phyloP scores from a whole-genome alignment of 805 yeast genomes.

The Spathaspora girioi region DNA sequence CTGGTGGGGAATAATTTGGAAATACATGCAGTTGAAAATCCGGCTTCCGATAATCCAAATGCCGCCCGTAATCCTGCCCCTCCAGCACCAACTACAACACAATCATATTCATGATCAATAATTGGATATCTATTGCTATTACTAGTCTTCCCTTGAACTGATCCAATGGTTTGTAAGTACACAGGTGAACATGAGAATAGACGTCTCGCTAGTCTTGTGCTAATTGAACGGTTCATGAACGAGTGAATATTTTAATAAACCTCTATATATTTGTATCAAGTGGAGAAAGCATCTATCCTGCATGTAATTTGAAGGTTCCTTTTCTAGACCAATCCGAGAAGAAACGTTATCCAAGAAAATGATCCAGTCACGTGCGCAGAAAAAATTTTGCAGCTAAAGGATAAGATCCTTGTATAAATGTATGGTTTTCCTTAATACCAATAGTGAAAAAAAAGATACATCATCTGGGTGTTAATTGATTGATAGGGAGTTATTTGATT shows the following conservation, averaged over 20 bases:
- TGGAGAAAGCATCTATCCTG: not conserved
- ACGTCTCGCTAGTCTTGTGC: conserved; percentile 1
- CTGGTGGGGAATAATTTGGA: conserved; percentile 97
- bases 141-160: conserved; percentile 31
- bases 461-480: no score
- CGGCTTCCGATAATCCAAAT: conserved; percentile 94
- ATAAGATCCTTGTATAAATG: no score
- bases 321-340: not conserved
- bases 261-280: not conserved
- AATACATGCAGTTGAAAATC: conserved; percentile 95
- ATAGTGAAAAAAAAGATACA: not conserved
- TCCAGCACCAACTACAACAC: conserved; percentile 98
- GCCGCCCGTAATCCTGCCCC: conserved; percentile 99
- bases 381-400: not conserved
- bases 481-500: no score
- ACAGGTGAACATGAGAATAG: conserved; percentile 26
- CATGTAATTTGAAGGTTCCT: not conserved
- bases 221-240: not conserved
- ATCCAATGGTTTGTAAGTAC: conserved; percentile 34
- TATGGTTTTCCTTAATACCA: no score
- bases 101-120: conserved; percentile 96
- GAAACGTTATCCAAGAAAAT: not conserved
- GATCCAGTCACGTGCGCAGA: not conserved
- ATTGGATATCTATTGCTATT: conserved; percentile 67
- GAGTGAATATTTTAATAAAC: no score